Conservation (phyloP, 1,284 basidiomycete species). For the Sanguinoderma infundibulare region DNA sequence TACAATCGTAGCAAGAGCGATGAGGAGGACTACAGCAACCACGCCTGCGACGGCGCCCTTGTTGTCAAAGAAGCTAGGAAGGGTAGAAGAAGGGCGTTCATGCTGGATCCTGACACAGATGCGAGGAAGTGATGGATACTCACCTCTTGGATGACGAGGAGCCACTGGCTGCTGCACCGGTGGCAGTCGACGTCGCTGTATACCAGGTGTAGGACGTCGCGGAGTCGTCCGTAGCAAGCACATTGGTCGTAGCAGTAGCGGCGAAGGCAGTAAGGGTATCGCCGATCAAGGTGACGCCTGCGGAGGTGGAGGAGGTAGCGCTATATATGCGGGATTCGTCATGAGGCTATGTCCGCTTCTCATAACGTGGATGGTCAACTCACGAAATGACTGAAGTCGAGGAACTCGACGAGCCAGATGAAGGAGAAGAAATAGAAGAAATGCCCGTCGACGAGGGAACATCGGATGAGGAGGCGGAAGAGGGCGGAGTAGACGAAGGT, state of each 20-base stretch:
- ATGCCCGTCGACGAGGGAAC: conserved; percentile 1
- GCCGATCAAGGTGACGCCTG: conserved; percentile 5
- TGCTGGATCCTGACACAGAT: neutral
- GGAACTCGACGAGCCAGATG: conserved; percentile 13
- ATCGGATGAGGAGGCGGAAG: conserved; percentile 2
- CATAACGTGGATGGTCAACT: neutral
- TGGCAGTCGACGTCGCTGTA: conserved; percentile 8
- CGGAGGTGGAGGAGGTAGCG: conserved; percentile 8
- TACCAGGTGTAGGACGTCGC: conserved; percentile 18
- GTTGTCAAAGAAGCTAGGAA: conserved; percentile 38
- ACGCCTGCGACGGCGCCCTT: conserved; percentile 37
- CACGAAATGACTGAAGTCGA: conserved; percentile 15
- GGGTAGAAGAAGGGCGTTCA: neutral
- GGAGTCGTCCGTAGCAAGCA: neutral
- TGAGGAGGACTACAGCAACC: conserved; percentile 36
- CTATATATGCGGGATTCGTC: neutral
- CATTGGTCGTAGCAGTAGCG: conserved; percentile 1
- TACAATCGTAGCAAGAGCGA: conserved; percentile 27
- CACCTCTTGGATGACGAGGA: conserved; percentile 28
- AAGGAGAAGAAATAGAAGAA: conserved; percentile 6
- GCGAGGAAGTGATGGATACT: conserved; percentile 7
- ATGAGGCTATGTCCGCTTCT: neutral
- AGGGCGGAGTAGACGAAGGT: conserved; percentile 1
- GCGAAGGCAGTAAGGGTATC: conserved; percentile 6
- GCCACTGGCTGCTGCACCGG: conserved; percentile 9